A percentile compares a stretch with the other conserved stretches of the same genome.
Conservation (phyloP, 495 filamentous ascomycete species). For the Neurospora intermedia region DNA sequence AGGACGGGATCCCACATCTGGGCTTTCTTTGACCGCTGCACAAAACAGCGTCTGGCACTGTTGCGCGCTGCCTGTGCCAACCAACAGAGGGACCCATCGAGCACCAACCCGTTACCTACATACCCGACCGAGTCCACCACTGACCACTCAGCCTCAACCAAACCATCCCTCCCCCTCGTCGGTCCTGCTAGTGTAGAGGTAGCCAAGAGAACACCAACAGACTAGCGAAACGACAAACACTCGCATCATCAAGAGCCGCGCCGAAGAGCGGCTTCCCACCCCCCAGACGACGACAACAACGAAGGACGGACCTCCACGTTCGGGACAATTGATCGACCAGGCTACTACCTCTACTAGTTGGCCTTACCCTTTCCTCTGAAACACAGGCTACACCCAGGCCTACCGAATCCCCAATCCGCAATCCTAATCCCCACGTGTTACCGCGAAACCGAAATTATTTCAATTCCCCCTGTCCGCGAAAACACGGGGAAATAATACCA, state of each 20-base stretch:
- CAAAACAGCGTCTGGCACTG: background rate
- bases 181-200: background rate
- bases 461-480: background rate
- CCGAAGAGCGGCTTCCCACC: background rate
- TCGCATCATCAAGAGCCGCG: background rate
- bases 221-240: background rate
- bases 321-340: background rate
- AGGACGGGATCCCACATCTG: background rate
- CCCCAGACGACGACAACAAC: background rate
- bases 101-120: background rate
- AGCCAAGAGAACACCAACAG: background rate
- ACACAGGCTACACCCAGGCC: background rate
- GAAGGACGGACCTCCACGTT: background rate
- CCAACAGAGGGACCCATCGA: background rate
- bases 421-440: background rate
- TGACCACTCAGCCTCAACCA: background rate
- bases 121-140: background rate
- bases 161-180: background rate
- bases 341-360: background rate
- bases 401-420: background rate
- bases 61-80: background rate
- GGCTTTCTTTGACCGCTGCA: background rate
- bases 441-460: background rate
- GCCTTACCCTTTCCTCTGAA: background rate
- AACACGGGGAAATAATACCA: background rate